Evolutionary conservation across 1,139 yeast species (phyloP).

Genomic region (Hyphopichia buzzinii): DNA sequence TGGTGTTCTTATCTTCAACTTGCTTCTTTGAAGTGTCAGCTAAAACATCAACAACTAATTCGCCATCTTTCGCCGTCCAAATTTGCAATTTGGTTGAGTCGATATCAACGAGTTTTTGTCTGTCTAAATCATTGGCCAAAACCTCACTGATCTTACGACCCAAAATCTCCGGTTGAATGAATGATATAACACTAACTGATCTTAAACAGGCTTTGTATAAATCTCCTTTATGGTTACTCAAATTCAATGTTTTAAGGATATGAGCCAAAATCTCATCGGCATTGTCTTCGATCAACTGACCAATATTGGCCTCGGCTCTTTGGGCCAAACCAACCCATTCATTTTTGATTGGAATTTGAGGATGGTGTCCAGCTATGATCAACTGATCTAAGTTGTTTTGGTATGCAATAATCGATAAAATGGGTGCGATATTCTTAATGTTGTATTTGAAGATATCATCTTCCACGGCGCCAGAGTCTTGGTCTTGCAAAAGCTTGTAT

Average conservation of each 20-base stretch:
- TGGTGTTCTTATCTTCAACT: slow-evolving; percentile 55
- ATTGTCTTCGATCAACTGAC: slow-evolving; percentile 45
- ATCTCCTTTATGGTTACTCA: slow-evolving; percentile 2
- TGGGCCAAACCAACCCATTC: slow-evolving; percentile 84
- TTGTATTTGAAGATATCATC: slow-evolving; percentile 17
- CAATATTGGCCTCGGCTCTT: slow-evolving; percentile 63
- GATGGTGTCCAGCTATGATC: slow-evolving; percentile 57
- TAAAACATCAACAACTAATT: slow-evolving; percentile 65
- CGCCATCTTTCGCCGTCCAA: slow-evolving; percentile 70
- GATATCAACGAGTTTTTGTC: slow-evolving; percentile 23
- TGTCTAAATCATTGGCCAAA: slow-evolving; percentile 42
- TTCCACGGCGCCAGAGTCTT: slow-evolving; percentile 17
- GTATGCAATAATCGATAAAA: slow-evolving; percentile 47
- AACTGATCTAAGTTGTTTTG: slow-evolving; percentile 35
- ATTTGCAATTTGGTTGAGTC: slow-evolving; percentile 44
- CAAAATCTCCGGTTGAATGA: slow-evolving; percentile 63
- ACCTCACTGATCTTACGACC: slow-evolving; percentile 49
- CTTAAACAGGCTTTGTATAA: slow-evolving; percentile 48
- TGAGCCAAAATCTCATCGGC: slow-evolving; percentile 35
- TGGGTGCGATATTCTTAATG: slow-evolving; percentile 32
- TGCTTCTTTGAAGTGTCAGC: slow-evolving; percentile 29
- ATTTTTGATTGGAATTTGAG: slow-evolving; percentile 38
- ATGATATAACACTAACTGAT: slow-evolving; percentile 64
- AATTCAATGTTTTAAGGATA: slow-evolving; percentile 2
- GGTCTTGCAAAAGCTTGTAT: slow-evolving; percentile 11